Base-by-base conservation (phyloP, 1,139 yeast genomes). In the Zygoascus sp. region DNA sequence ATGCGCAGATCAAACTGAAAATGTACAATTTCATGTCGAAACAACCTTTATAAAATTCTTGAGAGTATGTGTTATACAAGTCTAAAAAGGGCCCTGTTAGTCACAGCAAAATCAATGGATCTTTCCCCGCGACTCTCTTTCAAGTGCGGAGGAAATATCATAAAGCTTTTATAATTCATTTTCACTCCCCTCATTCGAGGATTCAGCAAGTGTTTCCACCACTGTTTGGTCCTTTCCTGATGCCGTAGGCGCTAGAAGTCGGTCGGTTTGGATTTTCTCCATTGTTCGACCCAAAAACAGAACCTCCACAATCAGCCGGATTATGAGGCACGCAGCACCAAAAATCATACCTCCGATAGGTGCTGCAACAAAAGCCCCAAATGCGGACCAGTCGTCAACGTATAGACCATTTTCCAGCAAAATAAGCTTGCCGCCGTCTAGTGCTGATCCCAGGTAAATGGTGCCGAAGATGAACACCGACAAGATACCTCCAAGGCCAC, bases 341-440 rank as follows among this genome's bases (percentile, higher is more conserved):
- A 82, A 70, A 2, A 83, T 53, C 2, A 89, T 57, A 16, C 94
- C 89, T 16, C 94, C 95, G 43, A 82, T 74, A 3, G 97, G 96
- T 1, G 97, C 95, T 54, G 82, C 85, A 5, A 86, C 94, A 67
- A 89, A 89, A 1, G 97, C 96, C 25, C 95, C 97, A 67, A 89
- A 90, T 0, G 95, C 81, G 59, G 95, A 87, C 97, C 97, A 90
- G 63, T 90, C 97, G 48, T 76, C 78, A 51, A 76, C 72, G 62
- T 90, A 90, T 35, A 90, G 69, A 45, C 97, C 97, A 55, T 87
- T 79, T 78, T 85, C 79, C 42, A 84, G 68, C 50, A 89, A 73
- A 49, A 84, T 64, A 42, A 89, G 72, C 53, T 75, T 75, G n/a
- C 85, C 96, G 56, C 97, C 97, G 51, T 81, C 83, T 50, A 68